A percentile compares a stretch with the other conserved stretches of the same genome.
Conservation (phyloP, 176 grass and related monocot genomes). For the Leersia perrieri region DNA sequence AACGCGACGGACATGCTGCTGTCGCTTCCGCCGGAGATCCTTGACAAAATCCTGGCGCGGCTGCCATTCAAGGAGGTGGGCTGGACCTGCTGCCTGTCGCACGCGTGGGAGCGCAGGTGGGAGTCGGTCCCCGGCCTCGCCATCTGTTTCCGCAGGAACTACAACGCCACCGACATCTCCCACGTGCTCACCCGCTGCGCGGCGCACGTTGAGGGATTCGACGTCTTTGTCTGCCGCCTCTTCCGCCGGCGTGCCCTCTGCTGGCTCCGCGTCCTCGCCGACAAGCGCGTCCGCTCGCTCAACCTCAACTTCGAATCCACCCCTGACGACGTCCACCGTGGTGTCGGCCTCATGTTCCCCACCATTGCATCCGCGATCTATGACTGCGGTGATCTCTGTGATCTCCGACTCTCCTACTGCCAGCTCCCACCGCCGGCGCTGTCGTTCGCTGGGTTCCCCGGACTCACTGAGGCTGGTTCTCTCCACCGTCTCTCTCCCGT, state of each 20-base stretch:
- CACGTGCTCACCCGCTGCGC: neutral
- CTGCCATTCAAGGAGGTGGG: neutral
- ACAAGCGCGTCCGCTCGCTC: neutral
- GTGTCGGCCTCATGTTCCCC: neutral
- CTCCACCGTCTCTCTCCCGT: too few relatives aligned
- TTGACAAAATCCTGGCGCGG: neutral
- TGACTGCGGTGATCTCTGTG: too few relatives aligned
- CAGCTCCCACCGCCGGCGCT: too few relatives aligned
- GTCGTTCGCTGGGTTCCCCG: too few relatives aligned
- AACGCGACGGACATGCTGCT: neutral
- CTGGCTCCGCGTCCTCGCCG: neutral
- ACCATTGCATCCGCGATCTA: too few relatives aligned
- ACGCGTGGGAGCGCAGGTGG: neutral
- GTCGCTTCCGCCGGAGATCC: neutral
- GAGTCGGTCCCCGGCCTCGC: neutral
- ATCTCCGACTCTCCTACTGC: too few relatives aligned
- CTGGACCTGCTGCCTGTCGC: neutral
- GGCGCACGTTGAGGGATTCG: neutral
- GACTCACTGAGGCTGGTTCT: too few relatives aligned
- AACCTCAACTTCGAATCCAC: neutral
- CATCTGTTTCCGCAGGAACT: neutral
- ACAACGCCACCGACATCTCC: too few relatives aligned
- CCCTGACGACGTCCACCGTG: too few relatives aligned
- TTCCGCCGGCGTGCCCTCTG: neutral
- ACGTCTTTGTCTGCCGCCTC: neutral